Conservation (phyloP, 2,329 filamentous ascomycete species). For the Sclerotinia nivalis region DNA sequence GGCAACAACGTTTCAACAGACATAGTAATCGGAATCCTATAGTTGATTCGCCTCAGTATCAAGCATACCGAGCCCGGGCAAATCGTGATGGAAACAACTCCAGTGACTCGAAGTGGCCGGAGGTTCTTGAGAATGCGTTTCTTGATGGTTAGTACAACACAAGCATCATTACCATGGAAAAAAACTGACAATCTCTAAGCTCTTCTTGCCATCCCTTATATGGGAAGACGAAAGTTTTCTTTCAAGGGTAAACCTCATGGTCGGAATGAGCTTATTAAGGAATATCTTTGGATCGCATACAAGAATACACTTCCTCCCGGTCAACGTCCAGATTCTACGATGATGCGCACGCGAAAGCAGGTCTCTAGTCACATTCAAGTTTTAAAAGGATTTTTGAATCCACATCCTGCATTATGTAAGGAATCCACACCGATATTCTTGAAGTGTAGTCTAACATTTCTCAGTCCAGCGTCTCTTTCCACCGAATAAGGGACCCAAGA, state of each 20-base stretch:
- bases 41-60: conserved; percentile 62
- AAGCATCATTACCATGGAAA: not conserved
- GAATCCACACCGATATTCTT: conserved; percentile 25
- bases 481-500: conserved; percentile 53
- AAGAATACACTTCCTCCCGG: conserved; percentile 47
- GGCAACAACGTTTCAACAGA: conserved; percentile 36
- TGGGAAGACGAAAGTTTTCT: conserved; percentile 66
- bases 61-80: conserved; percentile 65
- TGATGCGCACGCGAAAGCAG: conserved; percentile 56
- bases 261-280: conserved; percentile 69
- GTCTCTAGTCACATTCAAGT: conserved; percentile 73
- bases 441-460: conserved; percentile 25
- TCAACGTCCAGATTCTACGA: conserved; percentile 48
- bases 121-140: conserved; percentile 65
- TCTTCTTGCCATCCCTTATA: conserved; percentile 63
- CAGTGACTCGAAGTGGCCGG: conserved; percentile 62
- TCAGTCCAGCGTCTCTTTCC: conserved; percentile 56
- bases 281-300: conserved; percentile 62
- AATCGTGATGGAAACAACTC: conserved; percentile 61
- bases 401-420: conserved; percentile 61
- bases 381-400: conserved; percentile 64
- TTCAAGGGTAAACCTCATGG: conserved; percentile 64
- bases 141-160: conserved; percentile 57
- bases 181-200: conserved; percentile 45
- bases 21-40: conserved; percentile 54